phyloP scores from a whole-genome alignment of 208 protist genomes.

The Herpetomonas tarakana region DNA sequence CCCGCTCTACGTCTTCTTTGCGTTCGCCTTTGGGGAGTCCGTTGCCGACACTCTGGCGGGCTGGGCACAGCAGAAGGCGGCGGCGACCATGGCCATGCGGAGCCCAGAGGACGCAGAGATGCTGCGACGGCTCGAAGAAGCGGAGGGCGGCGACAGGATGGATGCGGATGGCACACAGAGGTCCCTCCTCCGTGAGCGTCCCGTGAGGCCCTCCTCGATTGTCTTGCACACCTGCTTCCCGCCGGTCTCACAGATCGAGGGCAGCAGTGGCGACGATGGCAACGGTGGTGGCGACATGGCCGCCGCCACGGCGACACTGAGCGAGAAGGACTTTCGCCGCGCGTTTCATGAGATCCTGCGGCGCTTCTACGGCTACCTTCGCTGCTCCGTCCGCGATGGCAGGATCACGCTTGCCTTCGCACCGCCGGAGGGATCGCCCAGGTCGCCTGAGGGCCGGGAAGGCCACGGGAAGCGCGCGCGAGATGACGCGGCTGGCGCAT shows the following conservation, averaged over 20 bases:
- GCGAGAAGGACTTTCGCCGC: slow-evolving; percentile 55
- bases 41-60: slow-evolving; percentile 28
- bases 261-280: background rate
- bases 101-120: background rate
- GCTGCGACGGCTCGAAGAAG: no score
- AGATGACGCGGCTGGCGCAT: background rate
- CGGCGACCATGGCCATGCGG: slow-evolving; percentile 10
- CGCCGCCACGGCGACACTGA: background rate
- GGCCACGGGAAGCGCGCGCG: slow-evolving; percentile 7
- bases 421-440: background rate
- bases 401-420: slow-evolving; percentile 20
- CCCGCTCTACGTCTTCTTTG: slow-evolving; percentile 35
- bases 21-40: slow-evolving; percentile 21
- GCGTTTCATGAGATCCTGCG: slow-evolving; percentile 64
- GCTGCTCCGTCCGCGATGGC: slow-evolving; percentile 51
- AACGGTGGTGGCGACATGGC: background rate
- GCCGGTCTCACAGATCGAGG: no score
- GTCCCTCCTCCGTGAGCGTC: no score
- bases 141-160: no score
- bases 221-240: background rate
- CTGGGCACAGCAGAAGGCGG: slow-evolving; percentile 22
- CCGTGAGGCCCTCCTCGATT: no score
- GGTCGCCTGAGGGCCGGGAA: background rate
- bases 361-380: slow-evolving; percentile 58
- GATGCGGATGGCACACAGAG: background rate